Evolutionary conservation across 2,329 filamentous ascomycete species (phyloP).

Genomic region (Dactylellina sp.): DNA sequence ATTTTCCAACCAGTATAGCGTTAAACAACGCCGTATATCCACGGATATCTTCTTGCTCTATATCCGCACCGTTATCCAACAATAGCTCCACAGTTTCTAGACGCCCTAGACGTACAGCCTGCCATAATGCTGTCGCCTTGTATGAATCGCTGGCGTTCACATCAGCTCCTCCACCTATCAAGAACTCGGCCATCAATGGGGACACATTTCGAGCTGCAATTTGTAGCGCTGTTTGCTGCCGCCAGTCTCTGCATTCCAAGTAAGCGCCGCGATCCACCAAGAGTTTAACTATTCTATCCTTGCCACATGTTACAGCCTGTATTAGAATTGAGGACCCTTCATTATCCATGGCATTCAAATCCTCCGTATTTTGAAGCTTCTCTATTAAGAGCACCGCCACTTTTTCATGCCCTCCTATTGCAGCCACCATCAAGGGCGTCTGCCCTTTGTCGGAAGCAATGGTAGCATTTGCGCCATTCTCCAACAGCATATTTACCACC

Average conservation of each 20-base stretch:
- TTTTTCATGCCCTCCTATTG: neutral
- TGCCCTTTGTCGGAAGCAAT: neutral
- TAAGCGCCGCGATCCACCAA: too few relatives aligned
- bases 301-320: neutral
- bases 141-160: neutral
- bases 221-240: neutral
- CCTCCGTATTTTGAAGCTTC: too few relatives aligned
- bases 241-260: neutral
- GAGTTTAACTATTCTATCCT: too few relatives aligned
- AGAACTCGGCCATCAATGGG: neutral
- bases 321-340: neutral
- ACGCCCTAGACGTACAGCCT: neutral
- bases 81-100: neutral
- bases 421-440: neutral
- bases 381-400: neutral
- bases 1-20: neutral
- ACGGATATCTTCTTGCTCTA: neutral
- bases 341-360: neutral
- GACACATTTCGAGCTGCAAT: neutral
- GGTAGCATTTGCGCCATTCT: too few relatives aligned
- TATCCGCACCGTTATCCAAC: constrained; percentile 4
- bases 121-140: neutral
- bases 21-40: neutral
- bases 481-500: neutral
- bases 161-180: constrained; percentile 7